Percentiles rank a stretch among this genome's conserved stretches.
Conservation (phyloP, 805 yeast species). For the Myxozyma sirexii region DNA sequence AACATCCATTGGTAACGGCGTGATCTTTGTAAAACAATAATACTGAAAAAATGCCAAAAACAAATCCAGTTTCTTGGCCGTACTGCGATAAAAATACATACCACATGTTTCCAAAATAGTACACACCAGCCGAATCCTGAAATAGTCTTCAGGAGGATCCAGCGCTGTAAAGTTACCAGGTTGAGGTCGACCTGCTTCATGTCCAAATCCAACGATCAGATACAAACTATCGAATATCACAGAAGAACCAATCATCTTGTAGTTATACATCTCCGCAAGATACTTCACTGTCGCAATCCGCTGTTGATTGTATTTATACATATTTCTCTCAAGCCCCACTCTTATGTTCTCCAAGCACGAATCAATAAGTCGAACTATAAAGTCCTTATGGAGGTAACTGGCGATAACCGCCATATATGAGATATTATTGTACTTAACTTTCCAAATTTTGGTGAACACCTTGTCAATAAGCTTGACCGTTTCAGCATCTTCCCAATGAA, state of each 20-base stretch:
- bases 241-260: conserved; percentile 50
- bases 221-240: conserved; percentile 57
- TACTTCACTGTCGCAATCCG: conserved; percentile 65
- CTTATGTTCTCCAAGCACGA: conserved; percentile 62
- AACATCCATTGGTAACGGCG: conserved; percentile 62
- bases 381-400: conserved; percentile 45
- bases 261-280: conserved; percentile 59
- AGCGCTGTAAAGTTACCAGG: conserved; percentile 46
- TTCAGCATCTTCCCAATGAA: conserved; percentile 52
- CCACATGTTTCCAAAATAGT: conserved; percentile 47
- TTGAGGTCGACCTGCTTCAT: conserved; percentile 60
- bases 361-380: conserved; percentile 59
- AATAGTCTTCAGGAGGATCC: conserved; percentile 72
- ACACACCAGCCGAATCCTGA: conserved; percentile 63
- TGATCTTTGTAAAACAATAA: conserved; percentile 62
- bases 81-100: conserved; percentile 31
- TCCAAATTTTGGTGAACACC: conserved; percentile 62
- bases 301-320: conserved; percentile 59
- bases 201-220: conserved; percentile 65
- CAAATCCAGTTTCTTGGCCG: conserved; percentile 41
- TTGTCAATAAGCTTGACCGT: conserved; percentile 45
- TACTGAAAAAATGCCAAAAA: conserved; percentile 69
- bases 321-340: conserved; percentile 66
- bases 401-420: conserved; percentile 54
- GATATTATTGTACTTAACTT: conserved; percentile 60